Evolutionary conservation across 2,329 filamentous ascomycete genomes (phyloP), one percentile per base, ranked within the genome.

Genomic region (Talaromyces amestolkiae): DNA sequence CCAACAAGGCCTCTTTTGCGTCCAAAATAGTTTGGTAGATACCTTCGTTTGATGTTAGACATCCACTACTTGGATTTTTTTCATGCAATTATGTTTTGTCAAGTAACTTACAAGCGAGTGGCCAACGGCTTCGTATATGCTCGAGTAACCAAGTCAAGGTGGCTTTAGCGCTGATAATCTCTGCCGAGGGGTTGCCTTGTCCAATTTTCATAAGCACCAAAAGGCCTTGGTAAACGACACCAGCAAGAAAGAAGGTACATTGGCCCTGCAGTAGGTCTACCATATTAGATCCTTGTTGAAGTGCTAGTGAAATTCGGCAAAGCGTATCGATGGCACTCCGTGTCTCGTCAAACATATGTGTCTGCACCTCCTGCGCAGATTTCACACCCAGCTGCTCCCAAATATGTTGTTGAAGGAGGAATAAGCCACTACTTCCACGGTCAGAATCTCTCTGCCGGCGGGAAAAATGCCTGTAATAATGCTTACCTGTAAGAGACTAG

Each of bases 241-340:
- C 17, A 9, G 35, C 61, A 3, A 63, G 51, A 17, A 63, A 63
- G 27, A 63, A 63, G 3, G 61, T 54, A 45, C 61, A 63, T 63
- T 63, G 61, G 17, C 37, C 61, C n/a, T 54, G n/a, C 9, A 56
- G 37, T 43, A 56, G 37, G 3, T 63, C 61, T 43, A 43, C 8
- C 39, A 63, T 56, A 27, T 63, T 54, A 45, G 61, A 56, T 27
- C 51, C 49, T 22, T 45, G 35, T 8, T 56, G 61, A 17, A 63
- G 35, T 45, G 37, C 49, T 35, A 15, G 17, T 54, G 61, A 17
- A 56, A 63, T 45, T 63, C 61, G 61, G 49, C 51, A 63, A 35
- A 63, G 61, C 22, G 61, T 63, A 56, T 63, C 51, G 9, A 63
- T 63, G 49, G 61, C 61, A 56, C 27, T 63, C 22, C 11, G 51